These are phyloP conservation scores for Cercophora samala DNA, from an alignment of 495 filamentous ascomycete species.

Conservation along the genomic window DNA sequence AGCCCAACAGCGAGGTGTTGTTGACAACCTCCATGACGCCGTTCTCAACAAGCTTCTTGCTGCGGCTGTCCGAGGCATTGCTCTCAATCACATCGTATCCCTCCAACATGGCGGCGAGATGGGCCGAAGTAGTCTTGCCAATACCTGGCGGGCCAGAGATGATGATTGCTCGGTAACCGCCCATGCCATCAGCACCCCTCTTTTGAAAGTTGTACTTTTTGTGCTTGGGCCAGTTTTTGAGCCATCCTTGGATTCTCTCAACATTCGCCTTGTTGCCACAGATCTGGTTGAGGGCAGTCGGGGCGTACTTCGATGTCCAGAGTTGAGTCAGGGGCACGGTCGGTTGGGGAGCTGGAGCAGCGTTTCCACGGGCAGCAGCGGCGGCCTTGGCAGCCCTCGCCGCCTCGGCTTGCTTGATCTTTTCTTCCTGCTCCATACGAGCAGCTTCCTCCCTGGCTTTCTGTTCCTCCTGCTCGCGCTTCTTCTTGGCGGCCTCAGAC, in stretches of 20 bases:
- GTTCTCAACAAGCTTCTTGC: slow-evolving; percentile 91
- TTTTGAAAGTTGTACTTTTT: slow-evolving; percentile 72
- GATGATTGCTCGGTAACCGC: slow-evolving; percentile 76
- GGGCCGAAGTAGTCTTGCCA: slow-evolving; percentile 95
- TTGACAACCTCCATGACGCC: slow-evolving; percentile 84
- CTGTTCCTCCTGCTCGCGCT: slow-evolving; percentile 75
- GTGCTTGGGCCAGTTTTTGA: slow-evolving; percentile 73
- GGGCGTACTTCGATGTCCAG: slow-evolving; percentile 96
- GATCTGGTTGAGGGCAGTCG: slow-evolving; percentile 75
- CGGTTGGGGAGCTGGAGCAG: slow-evolving; percentile 37
- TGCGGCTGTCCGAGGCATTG: slow-evolving; percentile 95
- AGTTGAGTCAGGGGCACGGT: slow-evolving; percentile 60
- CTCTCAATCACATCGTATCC: slow-evolving; percentile 92
- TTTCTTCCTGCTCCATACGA: slow-evolving; percentile 72
- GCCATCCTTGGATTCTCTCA: slow-evolving; percentile 84
- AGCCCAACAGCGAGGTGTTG: slow-evolving; percentile 88
- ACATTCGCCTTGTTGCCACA: slow-evolving; percentile 92
- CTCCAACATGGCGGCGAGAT: slow-evolving; percentile 87
- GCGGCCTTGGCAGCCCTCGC: slow-evolving; percentile 47
- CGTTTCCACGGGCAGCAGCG: slow-evolving; percentile 40
- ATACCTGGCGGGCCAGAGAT: slow-evolving; percentile 94
- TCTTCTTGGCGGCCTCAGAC: slow-evolving; percentile 76
- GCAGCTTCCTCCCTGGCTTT: slow-evolving; percentile 72
- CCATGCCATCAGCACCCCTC: slow-evolving; percentile 76
- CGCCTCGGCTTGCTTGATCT: slow-evolving; percentile 48